Base-by-base conservation (phyloP, 2,329 filamentous ascomycete species). In the Colletotrichum falcatum region DNA sequence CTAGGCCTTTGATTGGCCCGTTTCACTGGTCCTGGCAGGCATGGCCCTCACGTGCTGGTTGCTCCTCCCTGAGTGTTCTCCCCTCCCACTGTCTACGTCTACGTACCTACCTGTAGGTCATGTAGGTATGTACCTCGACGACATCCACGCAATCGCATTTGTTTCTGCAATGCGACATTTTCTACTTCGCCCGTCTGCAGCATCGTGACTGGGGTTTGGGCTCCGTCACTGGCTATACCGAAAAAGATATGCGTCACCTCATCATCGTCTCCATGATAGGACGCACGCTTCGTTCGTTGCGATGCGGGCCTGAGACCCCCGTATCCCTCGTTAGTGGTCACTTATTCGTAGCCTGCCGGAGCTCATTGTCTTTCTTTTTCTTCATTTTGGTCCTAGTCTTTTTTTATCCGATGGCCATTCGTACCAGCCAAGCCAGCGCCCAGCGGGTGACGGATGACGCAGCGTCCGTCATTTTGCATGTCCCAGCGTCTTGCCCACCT, bases 11-110 rank as follows among this genome's bases (percentile, higher is more conserved):
- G 33, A 70, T 58, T 70, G 56, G 67, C 30, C 23, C 18, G 26
- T 58, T 37, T 23, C 3, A 42, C 12, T 53, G 48, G 35, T 5
- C n/a, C 35, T 35, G 56, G 12, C 44, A 53, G 49, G 64, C 56
- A 62, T 61, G 56, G 28, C 37, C 37, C 64, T 70, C 67, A 70
- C 67, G 58, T 70, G 63, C 39, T 44, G 35, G 58, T 35, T 53
- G 51, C 0, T 14, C n/a, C n/a, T n/a, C n/a, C n/a, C n/a, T n/a
- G n/a, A n/a, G n/a, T n/a, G n/a, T n/a, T 12, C 16, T 33, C 60
- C 33, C 55, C 11, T 12, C 42, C 60, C 51, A 48, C 46, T 28
- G 56, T 54, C 37, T 28, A 6, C 16, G 14, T 6, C 16, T 6
- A 42, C 16, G 4, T 6, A 42, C 16, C 16, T 6, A 42, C 11